Conservation (phyloP, 1,284 basidiomycete species). For the Marasmius oreades region DNA sequence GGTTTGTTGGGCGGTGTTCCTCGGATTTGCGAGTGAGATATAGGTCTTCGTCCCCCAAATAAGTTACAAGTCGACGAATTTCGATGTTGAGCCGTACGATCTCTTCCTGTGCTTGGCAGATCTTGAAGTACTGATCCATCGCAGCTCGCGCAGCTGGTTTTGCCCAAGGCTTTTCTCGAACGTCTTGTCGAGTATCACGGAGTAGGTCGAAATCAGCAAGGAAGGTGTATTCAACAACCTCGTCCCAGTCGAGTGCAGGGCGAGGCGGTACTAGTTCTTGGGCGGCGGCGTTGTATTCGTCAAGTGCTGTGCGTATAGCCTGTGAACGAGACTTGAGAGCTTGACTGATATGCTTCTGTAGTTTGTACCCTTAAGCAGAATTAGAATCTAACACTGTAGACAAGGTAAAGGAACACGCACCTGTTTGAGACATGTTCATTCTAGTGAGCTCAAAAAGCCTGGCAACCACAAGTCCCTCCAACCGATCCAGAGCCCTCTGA, state of each 20-base stretch:
- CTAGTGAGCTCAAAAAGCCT: slow-evolving; percentile 25
- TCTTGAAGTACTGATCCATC: too few relatives aligned
- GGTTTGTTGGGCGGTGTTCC: too few relatives aligned
- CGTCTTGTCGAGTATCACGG: background rate
- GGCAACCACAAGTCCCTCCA: slow-evolving; percentile 21
- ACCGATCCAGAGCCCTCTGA: slow-evolving; percentile 16
- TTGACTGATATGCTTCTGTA: slow-evolving; percentile 3
- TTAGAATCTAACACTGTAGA: background rate
- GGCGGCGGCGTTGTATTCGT: slow-evolving; percentile 2
- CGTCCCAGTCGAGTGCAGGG: background rate
- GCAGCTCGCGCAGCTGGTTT: too few relatives aligned
- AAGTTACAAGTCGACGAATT: too few relatives aligned
- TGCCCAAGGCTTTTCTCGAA: too few relatives aligned
- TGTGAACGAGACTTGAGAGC: too few relatives aligned
- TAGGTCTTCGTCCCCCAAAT: too few relatives aligned
- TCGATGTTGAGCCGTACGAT: too few relatives aligned
- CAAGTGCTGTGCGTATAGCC: slow-evolving; percentile 3
- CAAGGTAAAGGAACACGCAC: background rate
- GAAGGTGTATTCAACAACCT: background rate
- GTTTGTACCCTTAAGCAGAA: slow-evolving; percentile 5
- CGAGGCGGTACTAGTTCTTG: slow-evolving; percentile 5
- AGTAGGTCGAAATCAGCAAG: slow-evolving; percentile 1
- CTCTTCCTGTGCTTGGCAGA: too few relatives aligned
- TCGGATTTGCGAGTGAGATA: too few relatives aligned
- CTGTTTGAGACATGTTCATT: slow-evolving; percentile 1